Base-by-base conservation (phyloP, 228 moss, liverwort and hornwort genomes). In the Sphagnum magellanicum region DNA sequence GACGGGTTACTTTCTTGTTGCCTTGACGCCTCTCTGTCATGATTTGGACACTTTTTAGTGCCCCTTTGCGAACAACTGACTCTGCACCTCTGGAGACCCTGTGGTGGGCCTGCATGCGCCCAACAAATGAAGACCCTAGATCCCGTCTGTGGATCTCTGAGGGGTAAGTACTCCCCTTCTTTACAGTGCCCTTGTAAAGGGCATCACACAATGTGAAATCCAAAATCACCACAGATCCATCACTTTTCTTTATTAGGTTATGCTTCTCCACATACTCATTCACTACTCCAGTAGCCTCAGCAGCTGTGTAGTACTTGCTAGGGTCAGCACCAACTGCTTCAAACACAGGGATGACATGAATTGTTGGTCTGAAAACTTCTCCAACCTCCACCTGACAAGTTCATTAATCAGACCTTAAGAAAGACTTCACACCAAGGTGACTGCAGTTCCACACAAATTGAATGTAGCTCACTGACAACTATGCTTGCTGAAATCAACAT, bases 1-100 rank as follows among this genome's bases (percentile, higher is more conserved):
- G 50, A 52, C 67, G 67, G 12, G 67, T 67, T 51, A 67, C 67
- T 53, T 67, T 67, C 51, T 67, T 67, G n/a, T 67, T 67, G n/a
- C 67, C 67, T 51, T 67, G 67, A 5, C 67, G 49, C 50, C 67
- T 50, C 53, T 67, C 67, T 50, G 67, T 67, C 49, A 67, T 49
- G 12, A 67, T 67, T 15, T 67, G 67, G 10, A 67, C 67, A 67
- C 67, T 67, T 51, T 67, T 67, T 51, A 67, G 16, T 5, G 16
- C 51, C 8, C 67, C 67, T 51, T 67, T 67, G 11, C 67, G 51
- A 12, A 67, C 67, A 52, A 52, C 53, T 11, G 67, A 67, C 16
- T 67, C 50, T 5, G 49, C 50, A 7, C 67, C 67, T 16, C 67
- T 53, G 12, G 53, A 51, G 51, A 67, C 67, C 16, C 51, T 67